phyloP scores from a whole-genome alignment of 106 monocot species.

The Agapanthus africanus region DNA sequence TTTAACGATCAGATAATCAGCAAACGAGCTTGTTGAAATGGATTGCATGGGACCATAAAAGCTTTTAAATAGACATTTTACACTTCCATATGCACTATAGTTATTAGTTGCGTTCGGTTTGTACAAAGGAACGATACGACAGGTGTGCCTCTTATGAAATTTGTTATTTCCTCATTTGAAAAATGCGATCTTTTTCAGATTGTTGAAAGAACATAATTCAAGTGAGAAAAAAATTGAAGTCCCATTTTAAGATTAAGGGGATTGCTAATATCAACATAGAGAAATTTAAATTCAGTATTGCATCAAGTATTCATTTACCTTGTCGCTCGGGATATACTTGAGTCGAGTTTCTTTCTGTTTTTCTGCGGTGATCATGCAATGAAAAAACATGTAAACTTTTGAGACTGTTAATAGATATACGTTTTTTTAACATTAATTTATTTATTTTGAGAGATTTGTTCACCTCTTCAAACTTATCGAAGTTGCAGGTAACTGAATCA shows the following conservation, averaged over 20 bases:
- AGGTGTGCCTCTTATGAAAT: no score
- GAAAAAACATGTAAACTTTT: background rate
- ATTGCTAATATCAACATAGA: no score
- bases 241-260: no score
- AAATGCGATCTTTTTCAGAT: no score
- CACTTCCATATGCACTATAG: no score
- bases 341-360: background rate
- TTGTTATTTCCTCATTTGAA: no score
- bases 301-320: background rate
- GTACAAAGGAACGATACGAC: background rate
- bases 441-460: no score
- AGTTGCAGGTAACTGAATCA: slow-evolving; percentile 47
- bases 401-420: background rate
- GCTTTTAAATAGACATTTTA: background rate
- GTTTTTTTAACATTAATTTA: background rate
- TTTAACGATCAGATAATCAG: no score
- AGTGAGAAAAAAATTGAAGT: no score
- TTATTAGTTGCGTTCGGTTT: no score
- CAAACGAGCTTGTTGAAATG: background rate
- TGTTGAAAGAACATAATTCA: no score
- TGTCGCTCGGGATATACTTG: background rate
- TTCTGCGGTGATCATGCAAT: no score
- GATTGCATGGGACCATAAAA: background rate
- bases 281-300: background rate
- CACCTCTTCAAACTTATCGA: slow-evolving; percentile 95